Conservation (phyloP, 2,329 filamentous ascomycete species). For the Elsinoe ampelina region DNA sequence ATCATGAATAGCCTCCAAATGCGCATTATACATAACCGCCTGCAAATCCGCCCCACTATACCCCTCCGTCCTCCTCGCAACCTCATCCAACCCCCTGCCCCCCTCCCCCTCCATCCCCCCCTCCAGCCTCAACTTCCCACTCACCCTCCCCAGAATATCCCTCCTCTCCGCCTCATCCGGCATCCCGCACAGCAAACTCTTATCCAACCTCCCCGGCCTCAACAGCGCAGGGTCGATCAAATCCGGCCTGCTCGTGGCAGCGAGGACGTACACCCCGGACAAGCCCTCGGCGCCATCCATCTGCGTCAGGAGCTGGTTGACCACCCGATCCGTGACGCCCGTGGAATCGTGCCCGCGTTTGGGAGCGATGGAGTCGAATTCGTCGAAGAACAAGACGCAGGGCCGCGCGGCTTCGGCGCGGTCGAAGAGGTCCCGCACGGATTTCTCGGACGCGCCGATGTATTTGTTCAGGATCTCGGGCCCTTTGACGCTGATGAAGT, state of each 20-base stretch:
- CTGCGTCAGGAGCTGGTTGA: constrained; percentile 95
- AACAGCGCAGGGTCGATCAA: constrained; percentile 90
- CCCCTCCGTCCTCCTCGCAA: constrained; percentile 73
- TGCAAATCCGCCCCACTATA: constrained; percentile 93
- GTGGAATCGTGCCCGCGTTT: constrained; percentile 96
- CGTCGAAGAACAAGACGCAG: constrained; percentile 95
- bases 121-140: constrained; percentile 66
- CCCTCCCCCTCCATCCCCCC: constrained; percentile 47
- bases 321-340: constrained; percentile 95
- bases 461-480: constrained; percentile 99
- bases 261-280: constrained; percentile 89
- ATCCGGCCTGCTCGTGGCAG: constrained; percentile 86
- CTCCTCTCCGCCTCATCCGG: constrained; percentile 69
- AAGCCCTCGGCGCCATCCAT: constrained; percentile 98
- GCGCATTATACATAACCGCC: constrained; percentile 89
- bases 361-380: constrained; percentile 95
- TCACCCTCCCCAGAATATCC: constrained; percentile 81
- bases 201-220: constrained; percentile 84
- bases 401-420: constrained; percentile 82
- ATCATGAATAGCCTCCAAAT: constrained; percentile 94
- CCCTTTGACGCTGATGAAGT: constrained; percentile 97
- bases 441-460: constrained; percentile 95
- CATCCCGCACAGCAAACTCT: constrained; percentile 85
- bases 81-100: constrained; percentile 47
- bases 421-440: constrained; percentile 88